phyloP scores from a whole-genome alignment of 2,329 filamentous ascomycete genomes.

The Fusarium sp. region DNA sequence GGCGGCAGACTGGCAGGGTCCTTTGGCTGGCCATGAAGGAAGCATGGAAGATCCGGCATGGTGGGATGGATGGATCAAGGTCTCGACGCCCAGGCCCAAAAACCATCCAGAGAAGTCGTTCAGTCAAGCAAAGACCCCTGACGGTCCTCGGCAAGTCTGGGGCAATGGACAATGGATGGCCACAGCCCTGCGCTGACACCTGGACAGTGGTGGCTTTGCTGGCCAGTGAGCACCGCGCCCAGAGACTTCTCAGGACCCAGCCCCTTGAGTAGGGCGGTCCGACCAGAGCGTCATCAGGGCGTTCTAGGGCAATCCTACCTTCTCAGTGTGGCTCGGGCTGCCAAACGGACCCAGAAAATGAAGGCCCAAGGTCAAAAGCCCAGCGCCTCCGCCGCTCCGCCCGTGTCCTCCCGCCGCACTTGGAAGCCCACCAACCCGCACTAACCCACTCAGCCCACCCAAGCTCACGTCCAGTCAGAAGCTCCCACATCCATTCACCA shows the following conservation, averaged over 20 bases:
- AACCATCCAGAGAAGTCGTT: slow-evolving; percentile 32
- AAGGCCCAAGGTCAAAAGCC: slow-evolving; percentile 32
- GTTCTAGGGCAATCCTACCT: slow-evolving; percentile 22
- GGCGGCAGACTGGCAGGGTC: slow-evolving; percentile 29
- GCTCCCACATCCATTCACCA: slow-evolving; percentile 32
- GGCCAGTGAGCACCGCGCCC: slow-evolving; percentile 36
- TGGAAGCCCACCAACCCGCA: slow-evolving; percentile 34
- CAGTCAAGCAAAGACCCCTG: slow-evolving; percentile 37
- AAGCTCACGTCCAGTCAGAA: slow-evolving; percentile 34
- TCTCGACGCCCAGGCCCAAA: slow-evolving; percentile 25
- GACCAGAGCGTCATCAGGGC: slow-evolving; percentile 32
- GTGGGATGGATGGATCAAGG: slow-evolving; percentile 33
- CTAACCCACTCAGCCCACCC: slow-evolving; percentile 41
- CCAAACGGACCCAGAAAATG: slow-evolving; percentile 32
- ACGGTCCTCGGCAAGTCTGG: slow-evolving; percentile 37
- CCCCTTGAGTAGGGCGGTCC: slow-evolving; percentile 35
- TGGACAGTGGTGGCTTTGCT: slow-evolving; percentile 37
- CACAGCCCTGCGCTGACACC: slow-evolving; percentile 40
- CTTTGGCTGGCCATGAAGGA: slow-evolving; percentile 29
- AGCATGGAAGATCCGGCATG: slow-evolving; percentile 20
- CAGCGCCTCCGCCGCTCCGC: slow-evolving; percentile 35
- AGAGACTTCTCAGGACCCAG: slow-evolving; percentile 31
- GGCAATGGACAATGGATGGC: slow-evolving; percentile 31
- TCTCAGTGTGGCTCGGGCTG: slow-evolving; percentile 38
- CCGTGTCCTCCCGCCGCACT: slow-evolving; percentile 37